A percentile compares a stretch with the other conserved stretches of the same genome.
phyloP scores from a whole-genome alignment of 169 alveolate species.

The Cryptosporidium meleagridis region DNA sequence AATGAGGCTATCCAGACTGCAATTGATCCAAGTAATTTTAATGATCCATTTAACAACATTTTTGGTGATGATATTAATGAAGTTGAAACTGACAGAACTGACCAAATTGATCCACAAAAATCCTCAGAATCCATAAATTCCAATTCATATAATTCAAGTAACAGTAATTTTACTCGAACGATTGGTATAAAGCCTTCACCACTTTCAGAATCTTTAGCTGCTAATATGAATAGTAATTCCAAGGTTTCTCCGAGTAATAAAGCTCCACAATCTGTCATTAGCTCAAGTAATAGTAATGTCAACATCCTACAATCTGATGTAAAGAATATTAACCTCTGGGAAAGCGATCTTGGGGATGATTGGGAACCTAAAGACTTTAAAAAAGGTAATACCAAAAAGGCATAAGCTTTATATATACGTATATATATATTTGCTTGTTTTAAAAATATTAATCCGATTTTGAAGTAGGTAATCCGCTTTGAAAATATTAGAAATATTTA shows the following conservation, averaged over 20 bases:
- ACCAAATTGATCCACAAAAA: not conserved
- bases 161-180: not conserved
- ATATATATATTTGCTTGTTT: not conserved
- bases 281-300: not conserved
- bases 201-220: not conserved
- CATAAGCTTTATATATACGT: not conserved
- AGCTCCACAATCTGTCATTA: not conserved
- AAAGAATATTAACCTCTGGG: constrained; percentile 60
- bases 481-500: not conserved
- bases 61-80: constrained; percentile 7
- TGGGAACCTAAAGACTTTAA: constrained; percentile 66
- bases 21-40: constrained; percentile 38
- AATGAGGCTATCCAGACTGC: constrained; percentile 47
- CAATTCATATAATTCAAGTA: not conserved
- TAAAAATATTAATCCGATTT: not conserved
- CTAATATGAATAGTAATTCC: not conserved
- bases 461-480: not conserved
- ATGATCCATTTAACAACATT: constrained; percentile 6
- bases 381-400: constrained; percentile 45
- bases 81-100: not conserved
- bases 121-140: not conserved
- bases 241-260: not conserved
- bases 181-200: not conserved
- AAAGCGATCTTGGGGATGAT: constrained; percentile 46
- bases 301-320: not conserved